Conservation (phyloP, 208 protist genomes). For the Leishmania tropica region DNA sequence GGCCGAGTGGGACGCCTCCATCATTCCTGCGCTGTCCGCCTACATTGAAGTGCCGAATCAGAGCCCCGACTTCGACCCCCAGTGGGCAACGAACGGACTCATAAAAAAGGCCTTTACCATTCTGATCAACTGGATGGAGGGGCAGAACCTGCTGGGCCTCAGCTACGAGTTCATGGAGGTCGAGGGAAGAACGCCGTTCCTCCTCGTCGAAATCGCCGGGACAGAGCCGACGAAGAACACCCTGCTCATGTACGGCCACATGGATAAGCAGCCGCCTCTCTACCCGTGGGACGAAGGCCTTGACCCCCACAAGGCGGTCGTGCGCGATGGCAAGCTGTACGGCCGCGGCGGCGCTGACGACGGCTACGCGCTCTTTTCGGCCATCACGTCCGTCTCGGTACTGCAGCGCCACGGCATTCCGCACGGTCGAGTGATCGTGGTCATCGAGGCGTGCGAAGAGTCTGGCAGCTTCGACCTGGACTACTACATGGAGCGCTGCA, state of each 20-base stretch:
- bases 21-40: slow-evolving; percentile 83
- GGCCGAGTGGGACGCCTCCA: slow-evolving; percentile 84
- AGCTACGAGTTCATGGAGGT: slow-evolving; percentile 81
- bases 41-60: slow-evolving; percentile 95
- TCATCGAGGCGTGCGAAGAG: slow-evolving; percentile 94
- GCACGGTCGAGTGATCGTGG: slow-evolving; percentile 81
- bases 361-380: slow-evolving; percentile 88
- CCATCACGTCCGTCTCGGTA: slow-evolving; percentile 73
- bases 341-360: slow-evolving; percentile 93
- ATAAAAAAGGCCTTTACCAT: slow-evolving; percentile 88
- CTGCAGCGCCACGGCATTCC: slow-evolving; percentile 82
- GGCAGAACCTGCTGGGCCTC: slow-evolving; percentile 76
- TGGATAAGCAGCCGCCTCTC: slow-evolving; percentile 97
- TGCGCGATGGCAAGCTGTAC: slow-evolving; percentile 91
- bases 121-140: slow-evolving; percentile 89
- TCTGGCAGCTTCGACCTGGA: slow-evolving; percentile 87
- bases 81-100: slow-evolving; percentile 90
- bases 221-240: slow-evolving; percentile 64
- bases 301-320: slow-evolving; percentile 83
- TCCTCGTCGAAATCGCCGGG: slow-evolving; percentile 82
- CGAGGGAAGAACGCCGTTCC: slow-evolving; percentile 80
- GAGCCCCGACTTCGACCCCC: slow-evolving; percentile 91
- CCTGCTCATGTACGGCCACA: slow-evolving; percentile 96
- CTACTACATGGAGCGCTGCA: slow-evolving; percentile 82
- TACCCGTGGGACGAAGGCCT: slow-evolving; percentile 92